Percentiles rank a stretch among this genome's conserved stretches.
These are phyloP conservation scores for Pseudogymnoascus sp. DNA, from an alignment of 2,329 filamentous ascomycete genomes.

Conservation along the genomic window DNA sequence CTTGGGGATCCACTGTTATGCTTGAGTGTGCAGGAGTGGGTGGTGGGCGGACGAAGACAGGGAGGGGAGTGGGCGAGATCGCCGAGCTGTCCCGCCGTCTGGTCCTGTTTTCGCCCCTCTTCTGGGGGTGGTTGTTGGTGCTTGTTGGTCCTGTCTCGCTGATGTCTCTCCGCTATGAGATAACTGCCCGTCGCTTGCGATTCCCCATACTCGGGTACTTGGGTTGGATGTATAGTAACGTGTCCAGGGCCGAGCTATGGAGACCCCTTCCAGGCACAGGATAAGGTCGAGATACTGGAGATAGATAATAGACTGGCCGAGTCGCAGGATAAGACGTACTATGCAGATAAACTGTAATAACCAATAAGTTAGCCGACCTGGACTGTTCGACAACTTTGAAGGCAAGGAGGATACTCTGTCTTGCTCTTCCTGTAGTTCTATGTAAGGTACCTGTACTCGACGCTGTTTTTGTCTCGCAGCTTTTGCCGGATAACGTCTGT, in stretches of 20 bases:
- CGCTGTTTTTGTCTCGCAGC: neutral
- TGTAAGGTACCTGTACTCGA: neutral
- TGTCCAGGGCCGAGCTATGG: neutral
- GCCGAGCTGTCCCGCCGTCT: slow-evolving; percentile 4
- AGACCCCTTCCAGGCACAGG: neutral
- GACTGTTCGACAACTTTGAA: neutral
- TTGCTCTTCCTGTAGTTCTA: neutral
- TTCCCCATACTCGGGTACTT: slow-evolving; percentile 4
- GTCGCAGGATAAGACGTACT: neutral
- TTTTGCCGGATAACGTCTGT: slow-evolving; percentile 2
- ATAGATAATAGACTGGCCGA: neutral
- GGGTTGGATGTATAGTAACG: neutral
- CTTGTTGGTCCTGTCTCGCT: neutral
- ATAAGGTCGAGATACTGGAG: neutral
- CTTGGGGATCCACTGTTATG: slow-evolving; percentile 2
- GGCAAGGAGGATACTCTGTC: neutral
- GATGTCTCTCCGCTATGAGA: neutral
- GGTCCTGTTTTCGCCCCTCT: neutral
- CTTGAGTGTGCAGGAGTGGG: slow-evolving; percentile 2
- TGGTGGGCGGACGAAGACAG: neutral
- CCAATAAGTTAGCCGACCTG: neutral
- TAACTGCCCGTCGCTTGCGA: neutral
- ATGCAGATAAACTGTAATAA: neutral
- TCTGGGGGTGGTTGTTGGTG: neutral
- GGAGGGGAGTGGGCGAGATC: neutral